Evolutionary conservation across 2,329 filamentous ascomycete genomes (phyloP), one percentile per base, ranked within the genome.

Genomic region (Helotiales sp.): DNA sequence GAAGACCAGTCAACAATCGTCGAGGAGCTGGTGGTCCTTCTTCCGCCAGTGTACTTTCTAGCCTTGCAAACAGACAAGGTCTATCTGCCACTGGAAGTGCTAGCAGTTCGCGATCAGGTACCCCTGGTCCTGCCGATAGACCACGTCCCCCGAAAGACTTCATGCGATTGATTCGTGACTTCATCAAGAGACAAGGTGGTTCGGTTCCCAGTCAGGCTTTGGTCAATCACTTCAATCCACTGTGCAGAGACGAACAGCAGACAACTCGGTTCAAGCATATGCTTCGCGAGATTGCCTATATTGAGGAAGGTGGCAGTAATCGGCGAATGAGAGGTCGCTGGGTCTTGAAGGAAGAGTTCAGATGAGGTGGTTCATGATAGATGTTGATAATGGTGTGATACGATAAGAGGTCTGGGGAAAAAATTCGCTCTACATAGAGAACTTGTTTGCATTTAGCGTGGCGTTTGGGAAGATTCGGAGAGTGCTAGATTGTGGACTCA

Each of bases 151-250:
- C 85, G 0, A 87, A 84, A 67, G 89, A 93, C 67, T 93, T 93
- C 73, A 83, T 88, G 71, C 83, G 82, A 58, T 83, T 92, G 82
- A 96, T 97, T 65, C 89, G 90, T 45, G 87, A 90, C 49, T 98
- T 93, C 73, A 89, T 98, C 71, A 84, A 85, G 52, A 84, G 87
- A 26, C 93, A 96, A 64, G 91, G 92, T 10, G 93, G 93, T 3
- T 86, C 87, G 37, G 92, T 92, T 6, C 89, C 92, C 5, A 94
- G 91, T 49, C 93, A 96, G 80, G 90, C 93, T 83, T 80, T 97
- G 52, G 91, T 97, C 26, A 92, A 97, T 75, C 93, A 97, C 75
- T 98, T 97, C 79, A 93, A 94, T 78, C 87, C 87, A 15, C 91
- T 89, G 74, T 97, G 93, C 76, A 86, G 85, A 24, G 91, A 88